Percentiles rank a stretch among this genome's conserved stretches.
Conservation (phyloP, 2,329 filamentous ascomycete species). For the Metarhizium album region DNA sequence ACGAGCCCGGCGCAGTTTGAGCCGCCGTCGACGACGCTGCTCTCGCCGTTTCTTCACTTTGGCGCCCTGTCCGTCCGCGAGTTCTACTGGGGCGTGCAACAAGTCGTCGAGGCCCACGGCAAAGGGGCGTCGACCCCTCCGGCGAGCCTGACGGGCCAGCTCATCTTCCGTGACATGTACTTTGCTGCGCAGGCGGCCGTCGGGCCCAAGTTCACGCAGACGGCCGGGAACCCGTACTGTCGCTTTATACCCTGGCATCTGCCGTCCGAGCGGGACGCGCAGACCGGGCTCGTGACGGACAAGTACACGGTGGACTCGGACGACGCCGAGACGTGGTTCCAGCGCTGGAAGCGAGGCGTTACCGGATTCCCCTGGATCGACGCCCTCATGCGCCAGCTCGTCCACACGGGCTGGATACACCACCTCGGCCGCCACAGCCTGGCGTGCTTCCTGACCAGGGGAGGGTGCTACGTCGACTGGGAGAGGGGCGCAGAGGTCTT, state of each 20-base stretch:
- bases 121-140: slow-evolving; percentile 50
- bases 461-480: slow-evolving; percentile 70
- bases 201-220: slow-evolving; percentile 53
- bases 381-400: slow-evolving; percentile 66
- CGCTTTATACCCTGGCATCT: slow-evolving; percentile 75
- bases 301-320: slow-evolving; percentile 53
- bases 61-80: slow-evolving; percentile 58
- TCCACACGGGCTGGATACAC: slow-evolving; percentile 66
- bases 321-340: slow-evolving; percentile 54
- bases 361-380: slow-evolving; percentile 78
- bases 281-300: slow-evolving; percentile 39
- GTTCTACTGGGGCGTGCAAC: slow-evolving; percentile 62
- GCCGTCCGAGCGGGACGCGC: slow-evolving; percentile 43
- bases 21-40: slow-evolving; percentile 61
- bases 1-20: slow-evolving; percentile 65
- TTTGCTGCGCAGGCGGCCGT: slow-evolving; percentile 64
- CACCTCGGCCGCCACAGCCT: slow-evolving; percentile 69
- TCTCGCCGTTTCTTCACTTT: slow-evolving; percentile 67
- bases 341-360: slow-evolving; percentile 54
- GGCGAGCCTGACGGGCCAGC: slow-evolving; percentile 59
- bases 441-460: slow-evolving; percentile 69
- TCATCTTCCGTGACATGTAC: slow-evolving; percentile 76
- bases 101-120: slow-evolving; percentile 46
- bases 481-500: slow-evolving; percentile 71
- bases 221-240: slow-evolving; percentile 52